Conservation (phyloP, 805 yeast genomes). For the Diddensiella transvaalensis region DNA sequence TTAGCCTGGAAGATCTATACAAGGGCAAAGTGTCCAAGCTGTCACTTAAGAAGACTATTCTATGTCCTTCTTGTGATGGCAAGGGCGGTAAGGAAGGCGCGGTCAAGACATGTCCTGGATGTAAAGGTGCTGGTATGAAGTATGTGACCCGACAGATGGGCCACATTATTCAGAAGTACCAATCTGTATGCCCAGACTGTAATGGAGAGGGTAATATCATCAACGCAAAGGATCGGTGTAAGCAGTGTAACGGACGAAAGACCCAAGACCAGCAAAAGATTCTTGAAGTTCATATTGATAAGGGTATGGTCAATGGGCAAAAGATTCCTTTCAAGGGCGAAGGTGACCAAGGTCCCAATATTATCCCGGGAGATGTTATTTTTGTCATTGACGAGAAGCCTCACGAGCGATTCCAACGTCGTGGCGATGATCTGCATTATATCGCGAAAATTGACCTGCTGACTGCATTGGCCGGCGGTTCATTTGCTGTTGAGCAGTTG, state of each 20-base stretch:
- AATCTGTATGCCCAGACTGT: constrained; percentile 89
- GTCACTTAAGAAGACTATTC: constrained; percentile 86
- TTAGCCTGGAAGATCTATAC: constrained; percentile 88
- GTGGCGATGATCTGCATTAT: constrained; percentile 81
- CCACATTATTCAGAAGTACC: constrained; percentile 97
- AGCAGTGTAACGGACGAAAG: constrained; percentile 83
- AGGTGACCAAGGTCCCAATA: constrained; percentile 95
- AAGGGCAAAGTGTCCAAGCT: constrained; percentile 92
- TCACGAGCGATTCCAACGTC: constrained; percentile 77
- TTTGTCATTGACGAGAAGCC: constrained; percentile 89
- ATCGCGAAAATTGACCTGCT: constrained; percentile 85
- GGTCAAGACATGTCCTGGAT: constrained; percentile 78
- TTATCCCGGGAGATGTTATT: constrained; percentile 94
- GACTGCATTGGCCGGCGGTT: constrained; percentile 97
- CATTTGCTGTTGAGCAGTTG: constrained; percentile 79
- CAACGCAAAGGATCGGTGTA: constrained; percentile 85
- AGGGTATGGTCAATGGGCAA: constrained; percentile 96
- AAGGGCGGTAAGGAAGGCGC: constrained; percentile 93
- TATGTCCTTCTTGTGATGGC: constrained; percentile 88
- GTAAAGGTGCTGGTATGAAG: constrained; percentile 90
- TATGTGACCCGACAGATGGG: constrained; percentile 98
- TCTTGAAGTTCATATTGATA: constrained; percentile 88
- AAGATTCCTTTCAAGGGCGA: constrained; percentile 87
- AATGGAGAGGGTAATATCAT: constrained; percentile 87
- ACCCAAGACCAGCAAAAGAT: constrained; percentile 84